Conservation (phyloP, 805 yeast species). For the Wickerhamomyces ciferrii region DNA sequence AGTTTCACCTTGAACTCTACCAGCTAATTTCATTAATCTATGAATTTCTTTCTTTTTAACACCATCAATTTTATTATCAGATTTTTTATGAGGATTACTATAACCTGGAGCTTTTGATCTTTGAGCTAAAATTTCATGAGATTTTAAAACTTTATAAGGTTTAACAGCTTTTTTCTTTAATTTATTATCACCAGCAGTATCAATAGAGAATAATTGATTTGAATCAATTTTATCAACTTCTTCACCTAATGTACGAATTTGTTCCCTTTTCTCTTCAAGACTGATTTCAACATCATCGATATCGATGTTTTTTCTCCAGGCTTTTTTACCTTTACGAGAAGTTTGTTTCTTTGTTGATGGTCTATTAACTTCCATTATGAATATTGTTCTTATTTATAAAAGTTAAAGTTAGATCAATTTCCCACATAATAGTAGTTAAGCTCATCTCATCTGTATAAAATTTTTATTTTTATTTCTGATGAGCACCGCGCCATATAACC, state of each 20-base stretch:
- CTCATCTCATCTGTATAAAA: constrained; percentile 3
- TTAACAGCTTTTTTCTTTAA: constrained; percentile 34
- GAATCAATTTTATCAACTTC: constrained; percentile 35
- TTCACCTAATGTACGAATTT: constrained; percentile 46
- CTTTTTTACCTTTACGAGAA: constrained; percentile 87
- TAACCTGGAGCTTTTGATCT: constrained; percentile 76
- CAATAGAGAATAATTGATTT: constrained; percentile 55
- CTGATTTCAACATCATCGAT: constrained; percentile 71
- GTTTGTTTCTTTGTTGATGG: constrained; percentile 63
- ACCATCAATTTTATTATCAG: constrained; percentile 45
- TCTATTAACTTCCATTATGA: constrained; percentile 34
- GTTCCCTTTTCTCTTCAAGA: constrained; percentile 65
- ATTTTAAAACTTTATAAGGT: constrained; percentile 30
- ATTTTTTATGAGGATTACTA: constrained; percentile 31
- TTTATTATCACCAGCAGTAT: constrained; percentile 56
- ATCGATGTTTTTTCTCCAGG: constrained; percentile 93
- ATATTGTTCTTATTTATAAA: no score
- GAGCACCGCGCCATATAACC: background rate
- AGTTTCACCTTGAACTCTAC: constrained; percentile 55
- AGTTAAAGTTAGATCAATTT: background rate
- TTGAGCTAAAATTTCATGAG: constrained; percentile 51
- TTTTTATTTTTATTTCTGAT: background rate
- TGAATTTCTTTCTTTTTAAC: constrained; percentile 60
- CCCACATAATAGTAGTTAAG: background rate
- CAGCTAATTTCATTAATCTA: constrained; percentile 70